These are phyloP conservation scores for Hura crepitans DNA, from an alignment of 441 rosid species.

Conservation along the genomic window DNA sequence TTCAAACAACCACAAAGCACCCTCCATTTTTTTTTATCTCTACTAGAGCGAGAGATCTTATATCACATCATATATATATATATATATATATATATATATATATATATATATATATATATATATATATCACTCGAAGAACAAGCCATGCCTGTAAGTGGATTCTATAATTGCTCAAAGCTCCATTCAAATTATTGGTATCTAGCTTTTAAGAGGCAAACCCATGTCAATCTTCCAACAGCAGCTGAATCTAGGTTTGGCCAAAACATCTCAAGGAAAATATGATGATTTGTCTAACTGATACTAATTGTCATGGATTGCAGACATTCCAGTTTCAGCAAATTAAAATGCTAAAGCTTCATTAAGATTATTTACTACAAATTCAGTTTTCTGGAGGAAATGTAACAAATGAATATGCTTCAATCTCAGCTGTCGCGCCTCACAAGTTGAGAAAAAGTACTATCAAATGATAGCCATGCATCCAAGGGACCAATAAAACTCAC, in stretches of 20 bases:
- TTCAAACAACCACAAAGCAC: no score
- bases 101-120: no score
- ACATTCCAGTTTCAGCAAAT: conserved; percentile 6
- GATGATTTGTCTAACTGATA: neutral
- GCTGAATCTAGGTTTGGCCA: neutral
- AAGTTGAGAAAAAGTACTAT: neutral
- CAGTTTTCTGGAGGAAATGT: neutral
- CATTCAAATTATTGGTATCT: neutral
- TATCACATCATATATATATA: no score
- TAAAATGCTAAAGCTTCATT: neutral
- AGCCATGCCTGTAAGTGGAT: neutral
- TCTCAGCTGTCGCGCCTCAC: neutral
- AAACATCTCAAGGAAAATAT: neutral
- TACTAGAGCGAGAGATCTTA: no score
- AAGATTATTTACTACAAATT: neutral
- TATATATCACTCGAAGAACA: neutral
- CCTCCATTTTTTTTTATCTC: no score
- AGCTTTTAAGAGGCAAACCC: neutral
- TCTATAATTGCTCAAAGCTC: neutral
- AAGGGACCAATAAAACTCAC: conserved; percentile 39
- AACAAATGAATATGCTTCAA: neutral
- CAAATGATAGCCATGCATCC: neutral
- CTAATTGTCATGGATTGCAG: neutral
- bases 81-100: no score
- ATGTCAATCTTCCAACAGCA: neutral